phyloP scores from a whole-genome alignment of 257 asterid genomes.

The Nicotiana obtusifolia region DNA sequence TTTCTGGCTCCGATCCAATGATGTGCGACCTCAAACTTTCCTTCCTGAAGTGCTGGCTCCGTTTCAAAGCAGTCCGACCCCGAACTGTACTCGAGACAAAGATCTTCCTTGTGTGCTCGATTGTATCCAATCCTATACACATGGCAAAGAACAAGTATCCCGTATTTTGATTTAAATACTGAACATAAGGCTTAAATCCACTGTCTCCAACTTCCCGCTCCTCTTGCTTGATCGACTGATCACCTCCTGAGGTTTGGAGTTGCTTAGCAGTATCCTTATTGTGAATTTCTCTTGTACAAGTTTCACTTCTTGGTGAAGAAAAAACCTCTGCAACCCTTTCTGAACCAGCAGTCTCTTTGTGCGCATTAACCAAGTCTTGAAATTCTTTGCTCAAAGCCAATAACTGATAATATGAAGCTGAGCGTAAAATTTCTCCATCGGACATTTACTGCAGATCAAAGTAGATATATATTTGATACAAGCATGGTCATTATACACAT shows the following conservation, averaged over 20 bases:
- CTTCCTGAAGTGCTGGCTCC: too few species aligned
- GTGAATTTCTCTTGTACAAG: slow-evolving; percentile 27
- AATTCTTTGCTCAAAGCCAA: slow-evolving; percentile 42
- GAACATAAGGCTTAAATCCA: slow-evolving; percentile 65
- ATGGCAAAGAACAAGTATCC: slow-evolving; percentile 56
- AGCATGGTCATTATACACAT: neutral
- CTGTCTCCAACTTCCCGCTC: slow-evolving; percentile 83
- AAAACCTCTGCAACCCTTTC: slow-evolving; percentile 31
- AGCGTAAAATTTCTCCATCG: slow-evolving; percentile 35
- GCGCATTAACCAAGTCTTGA: slow-evolving; percentile 41
- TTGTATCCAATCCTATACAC: too few species aligned
- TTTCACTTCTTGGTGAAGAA: slow-evolving; percentile 15
- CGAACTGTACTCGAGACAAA: too few species aligned
- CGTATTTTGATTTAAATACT: slow-evolving; percentile 63
- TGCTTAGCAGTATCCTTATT: slow-evolving; percentile 27
- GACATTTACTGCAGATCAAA: slow-evolving; percentile 35
- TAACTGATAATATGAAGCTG: slow-evolving; percentile 36
- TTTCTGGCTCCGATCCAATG: too few species aligned
- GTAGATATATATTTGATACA: slow-evolving; percentile 14
- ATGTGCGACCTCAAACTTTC: too few species aligned
- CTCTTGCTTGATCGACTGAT: slow-evolving; percentile 81
- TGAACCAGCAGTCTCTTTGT: slow-evolving; percentile 49
- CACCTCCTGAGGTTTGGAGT: slow-evolving; percentile 29
- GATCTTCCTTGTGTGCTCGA: too few species aligned
- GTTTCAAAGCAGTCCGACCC: too few species aligned